A percentile compares a stretch with the other conserved stretches of the same genome.
Conservation (phyloP, 495 filamentous ascomycete species). For the Copromyces sp. region DNA sequence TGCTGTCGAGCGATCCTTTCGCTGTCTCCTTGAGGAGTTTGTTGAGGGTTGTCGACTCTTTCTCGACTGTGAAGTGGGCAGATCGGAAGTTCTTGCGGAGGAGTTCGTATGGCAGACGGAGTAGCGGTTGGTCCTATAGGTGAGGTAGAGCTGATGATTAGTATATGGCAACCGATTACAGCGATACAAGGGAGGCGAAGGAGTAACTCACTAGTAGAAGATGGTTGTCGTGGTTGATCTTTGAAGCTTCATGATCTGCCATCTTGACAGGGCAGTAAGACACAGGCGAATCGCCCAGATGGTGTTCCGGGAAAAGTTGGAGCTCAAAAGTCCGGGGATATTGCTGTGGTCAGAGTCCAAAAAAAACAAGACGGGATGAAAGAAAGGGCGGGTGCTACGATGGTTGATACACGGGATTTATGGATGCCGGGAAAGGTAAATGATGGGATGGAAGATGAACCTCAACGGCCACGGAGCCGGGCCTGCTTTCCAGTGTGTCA, state of each 20-base stretch:
- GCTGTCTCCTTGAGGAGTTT: constrained; percentile 59
- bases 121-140: constrained; percentile 84
- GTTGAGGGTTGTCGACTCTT: constrained; percentile 60
- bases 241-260: constrained; percentile 33
- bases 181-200: background rate
- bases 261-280: constrained; percentile 17
- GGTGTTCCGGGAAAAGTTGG: background rate
- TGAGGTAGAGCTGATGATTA: background rate
- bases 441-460: background rate
- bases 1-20: constrained; percentile 52
- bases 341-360: background rate
- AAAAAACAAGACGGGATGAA: background rate
- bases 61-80: constrained; percentile 72
- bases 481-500: background rate
- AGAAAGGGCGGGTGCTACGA: background rate
- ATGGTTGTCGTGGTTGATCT: constrained; percentile 39
- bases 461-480: background rate
- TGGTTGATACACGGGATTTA: background rate
- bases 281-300: background rate
- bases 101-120: constrained; percentile 83
- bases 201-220: constrained; percentile 32
- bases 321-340: background rate
- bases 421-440: background rate
- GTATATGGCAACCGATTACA: background rate
- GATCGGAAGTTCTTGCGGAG: constrained; percentile 87